Conservation (phyloP, 1,139 yeast species). For the Saccharomycopsis phalli region DNA sequence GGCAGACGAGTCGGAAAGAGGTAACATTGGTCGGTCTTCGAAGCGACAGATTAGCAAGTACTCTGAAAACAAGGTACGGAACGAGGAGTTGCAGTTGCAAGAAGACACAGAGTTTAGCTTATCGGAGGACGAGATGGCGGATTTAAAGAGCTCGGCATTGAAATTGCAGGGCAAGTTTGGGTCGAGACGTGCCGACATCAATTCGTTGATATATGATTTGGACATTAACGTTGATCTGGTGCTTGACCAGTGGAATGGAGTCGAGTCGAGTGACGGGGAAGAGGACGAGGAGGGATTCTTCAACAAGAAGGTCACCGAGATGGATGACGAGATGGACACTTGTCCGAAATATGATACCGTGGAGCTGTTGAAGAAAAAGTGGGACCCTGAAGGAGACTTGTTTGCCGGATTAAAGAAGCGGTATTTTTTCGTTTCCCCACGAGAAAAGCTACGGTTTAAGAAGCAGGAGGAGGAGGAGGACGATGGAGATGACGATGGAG, state of each 20-base stretch:
- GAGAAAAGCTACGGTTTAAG: conserved; percentile 28
- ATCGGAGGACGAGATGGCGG: conserved; percentile 30
- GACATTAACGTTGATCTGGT: conserved; percentile 71
- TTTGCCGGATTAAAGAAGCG: conserved; percentile 44
- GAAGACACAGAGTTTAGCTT: conserved; percentile 39
- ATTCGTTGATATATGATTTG: conserved; percentile 69
- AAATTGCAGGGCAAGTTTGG: conserved; percentile 36
- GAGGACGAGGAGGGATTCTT: conserved; percentile 64
- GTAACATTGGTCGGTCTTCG: conserved; percentile 27
- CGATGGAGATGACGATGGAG: conserved; percentile 61
- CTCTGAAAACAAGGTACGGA: conserved; percentile 7
- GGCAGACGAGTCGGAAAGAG: conserved; percentile 29
- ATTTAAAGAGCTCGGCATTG: conserved; percentile 38
- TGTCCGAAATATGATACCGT: conserved; percentile 25
- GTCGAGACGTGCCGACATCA: conserved; percentile 62
- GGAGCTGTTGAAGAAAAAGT: conserved; percentile 26
- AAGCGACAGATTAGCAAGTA: conserved; percentile 20
- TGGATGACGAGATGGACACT: conserved; percentile 22
- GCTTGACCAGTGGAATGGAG: conserved; percentile 61
- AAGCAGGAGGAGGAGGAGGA: conserved; percentile 19
- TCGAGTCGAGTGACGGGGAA: conserved; percentile 28
- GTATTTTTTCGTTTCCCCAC: conserved; percentile 55
- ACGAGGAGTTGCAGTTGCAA: conserved; percentile 10
- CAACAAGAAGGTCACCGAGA: conserved; percentile 38
- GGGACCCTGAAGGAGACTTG: conserved; percentile 24